These are phyloP conservation scores for Calamus simplicifolius DNA, from an alignment of 176 grass and related monocot species.

Conservation along the genomic window DNA sequence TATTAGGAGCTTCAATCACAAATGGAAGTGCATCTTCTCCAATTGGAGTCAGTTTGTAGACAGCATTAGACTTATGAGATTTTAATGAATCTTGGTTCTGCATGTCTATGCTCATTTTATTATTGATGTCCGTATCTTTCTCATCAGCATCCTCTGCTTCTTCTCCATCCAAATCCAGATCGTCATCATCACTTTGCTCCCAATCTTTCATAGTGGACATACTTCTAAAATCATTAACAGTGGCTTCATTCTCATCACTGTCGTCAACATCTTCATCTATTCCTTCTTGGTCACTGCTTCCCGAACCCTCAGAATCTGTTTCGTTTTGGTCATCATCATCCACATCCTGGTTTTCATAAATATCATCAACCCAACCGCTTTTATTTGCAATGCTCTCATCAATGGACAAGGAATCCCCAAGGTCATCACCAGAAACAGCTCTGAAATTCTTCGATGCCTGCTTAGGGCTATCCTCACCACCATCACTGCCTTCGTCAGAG, in stretches of 20 bases:
- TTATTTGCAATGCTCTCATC: slow-evolving; percentile 29
- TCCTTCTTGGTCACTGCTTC: slow-evolving; percentile 23
- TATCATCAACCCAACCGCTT: slow-evolving; percentile 65
- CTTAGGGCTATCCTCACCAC: slow-evolving; percentile 18
- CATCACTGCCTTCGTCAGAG: slow-evolving; percentile 40
- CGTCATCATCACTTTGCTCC: slow-evolving; percentile 30
- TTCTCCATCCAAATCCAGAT: slow-evolving; percentile 44
- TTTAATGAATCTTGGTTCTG: slow-evolving; percentile 12
- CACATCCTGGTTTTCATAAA: slow-evolving; percentile 48
- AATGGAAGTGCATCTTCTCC: slow-evolving; percentile 54
- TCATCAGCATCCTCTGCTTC: slow-evolving; percentile 41
- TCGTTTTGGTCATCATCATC: slow-evolving; percentile 35
- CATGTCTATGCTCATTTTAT: slow-evolving; percentile 17
- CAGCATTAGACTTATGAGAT: slow-evolving; percentile 31
- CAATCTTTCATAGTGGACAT: slow-evolving; percentile 11
- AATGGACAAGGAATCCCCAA: slow-evolving; percentile 70
- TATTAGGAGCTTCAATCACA: slow-evolving; percentile 83
- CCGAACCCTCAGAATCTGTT: slow-evolving; percentile 38
- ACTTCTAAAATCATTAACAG: slow-evolving; percentile 15
- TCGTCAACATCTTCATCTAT: slow-evolving; percentile 6
- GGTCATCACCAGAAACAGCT: slow-evolving; percentile 82
- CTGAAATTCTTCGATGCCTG: slow-evolving; percentile 39
- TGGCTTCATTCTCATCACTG: slow-evolving; percentile 1
- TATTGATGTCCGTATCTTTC: slow-evolving; percentile 25
- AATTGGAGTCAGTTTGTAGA: slow-evolving; percentile 8